phyloP scores from a whole-genome alignment of 2,329 filamentous ascomycete genomes.

The Tolypocladium inflatum region DNA sequence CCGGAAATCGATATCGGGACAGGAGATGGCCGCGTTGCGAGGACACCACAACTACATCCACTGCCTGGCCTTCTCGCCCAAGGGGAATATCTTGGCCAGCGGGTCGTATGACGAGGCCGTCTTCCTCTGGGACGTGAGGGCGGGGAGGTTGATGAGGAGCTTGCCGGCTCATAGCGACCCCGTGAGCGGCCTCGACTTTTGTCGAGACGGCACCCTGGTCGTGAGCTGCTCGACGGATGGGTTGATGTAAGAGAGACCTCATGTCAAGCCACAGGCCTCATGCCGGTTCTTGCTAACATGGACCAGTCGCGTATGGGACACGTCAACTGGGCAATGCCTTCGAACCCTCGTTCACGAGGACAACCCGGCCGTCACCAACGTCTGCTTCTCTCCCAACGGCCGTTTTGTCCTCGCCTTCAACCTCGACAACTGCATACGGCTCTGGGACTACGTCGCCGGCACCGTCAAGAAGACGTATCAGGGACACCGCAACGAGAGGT shows the following conservation, averaged over 20 bases:
- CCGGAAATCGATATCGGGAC: conserved; percentile 21
- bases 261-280: neutral
- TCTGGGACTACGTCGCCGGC: conserved; percentile 93
- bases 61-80: conserved; percentile 89
- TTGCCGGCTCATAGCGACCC: conserved; percentile 93
- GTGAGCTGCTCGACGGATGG: conserved; percentile 89
- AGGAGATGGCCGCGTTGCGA: conserved; percentile 50
- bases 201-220: conserved; percentile 82
- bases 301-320: conserved; percentile 80
- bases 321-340: conserved; percentile 86
- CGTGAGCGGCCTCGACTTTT: conserved; percentile 88
- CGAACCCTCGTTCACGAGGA: conserved; percentile 94
- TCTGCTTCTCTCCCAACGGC: conserved; percentile 90
- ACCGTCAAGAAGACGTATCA: conserved; percentile 95
- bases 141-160: conserved; percentile 78
- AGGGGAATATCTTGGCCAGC: conserved; percentile 92
- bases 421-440: conserved; percentile 76
- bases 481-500: conserved; percentile 76
- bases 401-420: conserved; percentile 88
- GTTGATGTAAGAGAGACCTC: conserved; percentile 54
- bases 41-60: conserved; percentile 97
- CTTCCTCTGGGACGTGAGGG: conserved; percentile 91
- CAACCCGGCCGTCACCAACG: conserved; percentile 79
- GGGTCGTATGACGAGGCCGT: conserved; percentile 97
- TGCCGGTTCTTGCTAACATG: conserved; percentile 7